A percentile compares a stretch with the other conserved stretches of the same genome.
Conservation (phyloP, 164 flowering plant species). For the Vitis cinerea region DNA sequence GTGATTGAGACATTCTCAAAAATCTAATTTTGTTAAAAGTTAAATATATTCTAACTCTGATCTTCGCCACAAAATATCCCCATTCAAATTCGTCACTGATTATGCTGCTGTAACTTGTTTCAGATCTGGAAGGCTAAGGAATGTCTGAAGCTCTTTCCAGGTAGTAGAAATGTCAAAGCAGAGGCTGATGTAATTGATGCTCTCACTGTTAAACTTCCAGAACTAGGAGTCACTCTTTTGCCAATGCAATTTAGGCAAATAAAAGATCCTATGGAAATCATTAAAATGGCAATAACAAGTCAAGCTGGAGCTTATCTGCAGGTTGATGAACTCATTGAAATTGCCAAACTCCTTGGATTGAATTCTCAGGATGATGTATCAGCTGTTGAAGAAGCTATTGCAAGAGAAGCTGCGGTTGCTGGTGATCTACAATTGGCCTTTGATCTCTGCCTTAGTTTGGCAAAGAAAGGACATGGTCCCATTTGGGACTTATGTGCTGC, state of each 20-base stretch:
- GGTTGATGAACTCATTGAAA: constrained; percentile 85
- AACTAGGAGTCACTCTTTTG: constrained; percentile 86
- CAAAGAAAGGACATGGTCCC: constrained; percentile 81
- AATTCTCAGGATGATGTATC: constrained; percentile 73
- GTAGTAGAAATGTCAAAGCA: constrained; percentile 66
- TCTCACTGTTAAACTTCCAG: constrained; percentile 81
- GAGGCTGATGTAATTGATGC: constrained; percentile 91
- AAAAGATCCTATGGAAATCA: constrained; percentile 87
- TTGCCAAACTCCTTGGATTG: constrained; percentile 92
- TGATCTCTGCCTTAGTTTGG: constrained; percentile 86
- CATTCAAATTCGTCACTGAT: background rate
- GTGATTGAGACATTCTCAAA: too few species aligned
- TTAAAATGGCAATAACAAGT: constrained; percentile 79
- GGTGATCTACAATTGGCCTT: constrained; percentile 94
- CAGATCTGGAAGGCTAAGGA: constrained; percentile 99
- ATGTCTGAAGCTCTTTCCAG: constrained; percentile 81
- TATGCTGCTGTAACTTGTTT: constrained; percentile 11
- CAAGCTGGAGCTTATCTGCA: constrained; percentile 88
- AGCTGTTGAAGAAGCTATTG: constrained; percentile 89
- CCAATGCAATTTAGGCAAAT: constrained; percentile 93
- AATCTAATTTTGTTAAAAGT: too few species aligned
- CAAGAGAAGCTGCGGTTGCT: constrained; percentile 97
- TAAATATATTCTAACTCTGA: too few species aligned
- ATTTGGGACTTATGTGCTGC: constrained; percentile 99
- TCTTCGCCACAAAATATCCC: too few species aligned